These are phyloP conservation scores for Prototheca wickerhamii DNA, from an alignment of 163 green algal species.

Conservation along the genomic window DNA sequence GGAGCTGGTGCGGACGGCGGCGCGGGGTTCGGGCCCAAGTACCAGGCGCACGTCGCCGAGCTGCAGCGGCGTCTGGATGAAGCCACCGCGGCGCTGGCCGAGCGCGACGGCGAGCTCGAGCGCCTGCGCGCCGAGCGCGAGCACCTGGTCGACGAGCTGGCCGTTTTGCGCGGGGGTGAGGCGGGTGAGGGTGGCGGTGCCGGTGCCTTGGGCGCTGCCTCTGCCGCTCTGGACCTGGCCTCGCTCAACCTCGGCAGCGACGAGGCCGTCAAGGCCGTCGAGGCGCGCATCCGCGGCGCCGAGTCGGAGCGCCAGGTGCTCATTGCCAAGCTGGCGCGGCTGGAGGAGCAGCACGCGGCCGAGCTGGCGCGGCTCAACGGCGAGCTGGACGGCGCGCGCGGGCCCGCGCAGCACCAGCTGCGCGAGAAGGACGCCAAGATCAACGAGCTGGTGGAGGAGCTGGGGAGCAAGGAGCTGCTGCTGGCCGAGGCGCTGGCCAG, in stretches of 20 bases:
- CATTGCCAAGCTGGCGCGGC: slow-evolving; percentile 66
- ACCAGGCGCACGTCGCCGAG: slow-evolving; percentile 70
- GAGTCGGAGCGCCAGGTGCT: slow-evolving; percentile 61
- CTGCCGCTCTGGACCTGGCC: slow-evolving; percentile 12
- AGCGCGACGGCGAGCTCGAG: slow-evolving; percentile 22
- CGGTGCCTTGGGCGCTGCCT: neutral
- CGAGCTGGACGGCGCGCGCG: slow-evolving; percentile 35
- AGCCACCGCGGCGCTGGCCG: slow-evolving; percentile 18
- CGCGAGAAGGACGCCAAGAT: slow-evolving; percentile 49
- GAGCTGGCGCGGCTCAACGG: slow-evolving; percentile 16
- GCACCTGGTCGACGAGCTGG: slow-evolving; percentile 49
- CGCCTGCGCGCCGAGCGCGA: slow-evolving; percentile 53
- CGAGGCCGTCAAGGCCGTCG: slow-evolving; percentile 23
- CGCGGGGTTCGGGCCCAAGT: slow-evolving; percentile 72
- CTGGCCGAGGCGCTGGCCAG: slow-evolving; percentile 54
- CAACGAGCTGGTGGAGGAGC: slow-evolving; percentile 70
- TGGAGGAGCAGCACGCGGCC: slow-evolving; percentile 44
- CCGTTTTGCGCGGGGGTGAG: slow-evolving; percentile 17
- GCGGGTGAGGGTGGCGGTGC: neutral
- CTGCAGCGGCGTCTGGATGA: slow-evolving; percentile 75
- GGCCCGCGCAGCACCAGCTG: slow-evolving; percentile 27
- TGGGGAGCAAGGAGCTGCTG: slow-evolving; percentile 62
- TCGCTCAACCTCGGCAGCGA: slow-evolving; percentile 19
- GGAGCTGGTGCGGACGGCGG: slow-evolving; percentile 12
- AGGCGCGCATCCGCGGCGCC: slow-evolving; percentile 21